Evolutionary conservation across 2,329 filamentous ascomycete genomes (phyloP), one percentile per base, ranked within the genome.

Genomic region (Fonsecaea monophora): DNA sequence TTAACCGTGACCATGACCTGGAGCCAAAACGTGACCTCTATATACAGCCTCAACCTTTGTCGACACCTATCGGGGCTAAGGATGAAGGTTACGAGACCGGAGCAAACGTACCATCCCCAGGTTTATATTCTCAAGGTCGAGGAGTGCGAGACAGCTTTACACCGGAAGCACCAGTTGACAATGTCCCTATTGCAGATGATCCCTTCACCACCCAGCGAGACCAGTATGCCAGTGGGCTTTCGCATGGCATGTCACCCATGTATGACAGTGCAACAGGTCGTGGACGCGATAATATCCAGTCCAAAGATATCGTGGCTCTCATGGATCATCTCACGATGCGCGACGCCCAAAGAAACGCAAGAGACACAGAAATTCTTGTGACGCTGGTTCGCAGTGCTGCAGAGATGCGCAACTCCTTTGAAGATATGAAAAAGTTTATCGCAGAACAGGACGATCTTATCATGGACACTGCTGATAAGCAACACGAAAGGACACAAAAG

Each of bases 291-390:
- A 86, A 90, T 56, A 98, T 99, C 60, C 90, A 98, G 77, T 97
- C 93, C 54, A 95, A 96, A 80, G 95, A 99, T 75, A 96, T 99
- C 73, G 91, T 99, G 70, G 92, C 94, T 30, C 82, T 99, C 68
- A 99, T 99, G 95, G 94, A 99, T 76, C 95, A 99, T 78, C 89
- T 99, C 69, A 98, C 96, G 77, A 95, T 98, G 70, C 90, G 95
- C 40, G 95, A 99, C 80, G 95, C 94, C 48, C 94, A 98, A 80
- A 90, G 95, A 67, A 98, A 95, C 79, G 95, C 95, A 54, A 88
- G 95, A 53, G 95, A 99, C 74, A 98, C 95, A 0, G 95, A 99
- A 79, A 97, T 99, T 63, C 83, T 99, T 18, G 92, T 97, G 55
- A 94, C 95, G 0, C 87, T 99, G 37, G 95, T 99, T 68, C 90